Base-by-base conservation (phyloP, 1,139 yeast genomes). In the Blastobotrys niveus region DNA sequence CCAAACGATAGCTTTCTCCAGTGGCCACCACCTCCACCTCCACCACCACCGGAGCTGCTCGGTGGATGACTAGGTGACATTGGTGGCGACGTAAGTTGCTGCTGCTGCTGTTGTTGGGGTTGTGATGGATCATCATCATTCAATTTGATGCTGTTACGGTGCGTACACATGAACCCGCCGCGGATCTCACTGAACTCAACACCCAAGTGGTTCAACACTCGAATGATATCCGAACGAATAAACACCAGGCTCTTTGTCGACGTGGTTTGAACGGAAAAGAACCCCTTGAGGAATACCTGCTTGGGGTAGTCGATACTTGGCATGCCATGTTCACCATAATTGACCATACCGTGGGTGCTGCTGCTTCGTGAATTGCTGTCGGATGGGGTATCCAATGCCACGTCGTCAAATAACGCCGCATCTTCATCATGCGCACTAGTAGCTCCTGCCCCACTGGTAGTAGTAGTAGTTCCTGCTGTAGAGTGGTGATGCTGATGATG, bases 211-310 rank as follows among this genome's bases (percentile, higher is more conserved):
- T 79, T 80, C 61, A 91, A 73, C 1, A 85, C 93, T 26, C 80
- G 76, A 27, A 91, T 84, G 40, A 91, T 80, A 59, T 85, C 89
- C 57, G 84, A 79, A 48, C 97, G 79, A 48, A 91, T 89, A 50
- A 85, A 86, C 8, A 94, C 91, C 47, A 91, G 72, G 19, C 96
- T 89, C 57, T 88, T 88, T 4, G 96, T 86, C 2, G 96, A 87
- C 0, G 98, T 91, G 1, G 96, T 85, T 65, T 88, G 96, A 37
- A 89, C 97, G 51, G 93, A 82, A 68, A 91, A 91, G 59, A 91
- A 88, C 1, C 97, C 97, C 63, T 89, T 88, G 62, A 91, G 75
- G 68, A 88, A 88, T 52, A 89, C 76, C 2, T 95, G 89, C 66
- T 84, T 84, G 52, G 96, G 95, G 60, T 80, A 86, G 60, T 88